Evolutionary conservation across 495 filamentous ascomycete species (phyloP).

Genomic region (Aspergillus funiculosus): DNA sequence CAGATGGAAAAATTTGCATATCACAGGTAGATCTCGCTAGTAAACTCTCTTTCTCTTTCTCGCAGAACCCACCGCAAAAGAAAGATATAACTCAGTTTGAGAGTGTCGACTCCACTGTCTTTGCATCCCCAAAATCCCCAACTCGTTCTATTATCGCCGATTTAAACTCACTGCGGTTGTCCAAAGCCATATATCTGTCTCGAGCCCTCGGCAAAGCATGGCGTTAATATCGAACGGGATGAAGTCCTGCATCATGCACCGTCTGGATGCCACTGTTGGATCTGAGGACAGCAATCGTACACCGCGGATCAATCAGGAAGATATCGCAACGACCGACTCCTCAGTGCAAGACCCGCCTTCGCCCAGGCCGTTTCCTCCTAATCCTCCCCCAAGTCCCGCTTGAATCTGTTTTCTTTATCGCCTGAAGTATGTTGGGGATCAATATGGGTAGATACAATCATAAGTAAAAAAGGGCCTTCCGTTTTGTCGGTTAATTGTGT

Average conservation of each 20-base stretch:
- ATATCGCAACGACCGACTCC: slow-evolving; percentile 1
- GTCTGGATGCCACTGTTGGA: not conserved
- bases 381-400: slow-evolving; percentile 42
- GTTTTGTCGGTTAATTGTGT: not conserved
- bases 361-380: slow-evolving; percentile 37
- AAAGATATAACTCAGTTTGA: not conserved
- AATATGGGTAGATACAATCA: slow-evolving; percentile 2
- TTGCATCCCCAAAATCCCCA: too few species aligned
- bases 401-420: slow-evolving; percentile 9
- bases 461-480: slow-evolving; percentile 8
- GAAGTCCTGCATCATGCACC: slow-evolving; percentile 1
- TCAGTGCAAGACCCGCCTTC: slow-evolving; percentile 33
- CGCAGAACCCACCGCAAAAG: not conserved
- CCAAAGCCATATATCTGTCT: too few species aligned
- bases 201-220: slow-evolving; percentile 2
- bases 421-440: not conserved
- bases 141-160: not conserved
- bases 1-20: not conserved
- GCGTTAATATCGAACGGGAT: not conserved
- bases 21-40: not conserved
- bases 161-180: slow-evolving; percentile 6
- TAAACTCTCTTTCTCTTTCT: not conserved
- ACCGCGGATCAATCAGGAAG: not conserved
- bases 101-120: not conserved
- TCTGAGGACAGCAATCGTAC: not conserved